Percentiles rank a stretch among this genome's conserved stretches.
Conservation (phyloP, 768 basidiomycete species). For the Xerocomellus dryophilus region DNA sequence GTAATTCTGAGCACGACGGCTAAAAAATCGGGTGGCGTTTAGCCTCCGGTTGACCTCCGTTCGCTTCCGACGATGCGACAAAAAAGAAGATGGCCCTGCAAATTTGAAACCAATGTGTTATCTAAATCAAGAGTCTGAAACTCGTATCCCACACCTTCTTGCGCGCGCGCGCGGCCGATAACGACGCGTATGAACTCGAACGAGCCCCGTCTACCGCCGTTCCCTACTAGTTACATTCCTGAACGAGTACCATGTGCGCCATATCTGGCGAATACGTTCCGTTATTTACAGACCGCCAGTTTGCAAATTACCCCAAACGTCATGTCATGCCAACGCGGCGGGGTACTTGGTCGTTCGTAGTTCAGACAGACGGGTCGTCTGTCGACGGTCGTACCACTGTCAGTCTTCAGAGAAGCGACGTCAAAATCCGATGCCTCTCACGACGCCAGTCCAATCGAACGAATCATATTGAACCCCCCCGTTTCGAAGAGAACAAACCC, state of each 20-base stretch:
- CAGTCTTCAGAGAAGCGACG: conserved; percentile 5
- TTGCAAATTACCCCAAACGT: conserved; percentile 21
- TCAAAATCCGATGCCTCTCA: background rate
- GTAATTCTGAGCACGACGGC: background rate
- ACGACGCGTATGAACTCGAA: conserved; percentile 7
- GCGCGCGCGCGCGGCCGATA: conserved; percentile 4
- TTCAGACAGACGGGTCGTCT: too few relatives aligned
- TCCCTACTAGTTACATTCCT: conserved; percentile 12
- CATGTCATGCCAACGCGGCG: background rate
- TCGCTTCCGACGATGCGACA: conserved; percentile 23
- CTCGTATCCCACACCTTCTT: conserved; percentile 4
- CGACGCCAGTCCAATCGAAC: background rate
- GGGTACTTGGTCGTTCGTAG: background rate
- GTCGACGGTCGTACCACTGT: background rate
- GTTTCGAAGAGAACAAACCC: background rate
- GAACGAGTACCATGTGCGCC: background rate
- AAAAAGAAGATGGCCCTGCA: conserved; percentile 12
- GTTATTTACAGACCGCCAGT: background rate
- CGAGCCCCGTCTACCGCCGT: background rate
- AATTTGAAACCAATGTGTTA: conserved; percentile 17
- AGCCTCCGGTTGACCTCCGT: conserved; percentile 3
- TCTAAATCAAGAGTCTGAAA: conserved; percentile 14
- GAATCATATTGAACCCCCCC: background rate
- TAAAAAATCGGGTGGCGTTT: background rate
- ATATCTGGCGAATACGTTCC: background rate